Evolutionary conservation across 495 filamentous ascomycete species (phyloP).

Genomic region (Lepidopterella palustris): DNA sequence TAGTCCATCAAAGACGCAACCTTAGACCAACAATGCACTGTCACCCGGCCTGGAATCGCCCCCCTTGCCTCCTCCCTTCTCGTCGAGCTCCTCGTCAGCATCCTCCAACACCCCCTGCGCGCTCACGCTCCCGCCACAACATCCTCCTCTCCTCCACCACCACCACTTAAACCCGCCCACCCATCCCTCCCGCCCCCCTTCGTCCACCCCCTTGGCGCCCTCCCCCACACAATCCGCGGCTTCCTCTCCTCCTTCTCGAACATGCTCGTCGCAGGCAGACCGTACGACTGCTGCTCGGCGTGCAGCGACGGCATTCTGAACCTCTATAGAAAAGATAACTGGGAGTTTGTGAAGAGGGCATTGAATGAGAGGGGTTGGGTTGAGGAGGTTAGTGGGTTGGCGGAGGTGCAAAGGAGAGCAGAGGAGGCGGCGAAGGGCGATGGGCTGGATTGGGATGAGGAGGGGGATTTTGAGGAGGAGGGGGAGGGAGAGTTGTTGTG

Average conservation of each 20-base stretch:
- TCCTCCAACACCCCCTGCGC: slow-evolving; percentile 75
- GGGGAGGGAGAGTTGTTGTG: slow-evolving; percentile 29
- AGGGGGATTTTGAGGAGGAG: slow-evolving; percentile 44
- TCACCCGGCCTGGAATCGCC: slow-evolving; percentile 87
- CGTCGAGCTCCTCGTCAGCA: slow-evolving; percentile 79
- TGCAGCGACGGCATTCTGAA: slow-evolving; percentile 71
- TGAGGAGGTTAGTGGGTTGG: slow-evolving; percentile 82
- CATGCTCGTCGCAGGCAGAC: slow-evolving; percentile 69
- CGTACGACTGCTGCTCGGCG: slow-evolving; percentile 87
- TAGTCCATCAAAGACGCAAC: slow-evolving; percentile 89
- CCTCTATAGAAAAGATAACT: slow-evolving; percentile 67
- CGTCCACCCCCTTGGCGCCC: slow-evolving; percentile 71
- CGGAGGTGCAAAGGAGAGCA: slow-evolving; percentile 80
- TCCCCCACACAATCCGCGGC: slow-evolving; percentile 90
- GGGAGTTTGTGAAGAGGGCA: slow-evolving; percentile 83
- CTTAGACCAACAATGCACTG: slow-evolving; percentile 95
- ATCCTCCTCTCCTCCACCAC: background rate
- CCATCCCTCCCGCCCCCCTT: slow-evolving; percentile 25
- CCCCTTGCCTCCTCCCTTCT: slow-evolving; percentile 88
- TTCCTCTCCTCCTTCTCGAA: slow-evolving; percentile 84
- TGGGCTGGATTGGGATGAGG: slow-evolving; percentile 53
- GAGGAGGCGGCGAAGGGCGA: slow-evolving; percentile 58
- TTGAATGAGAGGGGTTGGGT: slow-evolving; percentile 81
- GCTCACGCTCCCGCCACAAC: slow-evolving; percentile 45
- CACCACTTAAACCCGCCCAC: slow-evolving; percentile 10